phyloP scores from a whole-genome alignment of 805 yeast species.

The Starmerella stigmatis region DNA sequence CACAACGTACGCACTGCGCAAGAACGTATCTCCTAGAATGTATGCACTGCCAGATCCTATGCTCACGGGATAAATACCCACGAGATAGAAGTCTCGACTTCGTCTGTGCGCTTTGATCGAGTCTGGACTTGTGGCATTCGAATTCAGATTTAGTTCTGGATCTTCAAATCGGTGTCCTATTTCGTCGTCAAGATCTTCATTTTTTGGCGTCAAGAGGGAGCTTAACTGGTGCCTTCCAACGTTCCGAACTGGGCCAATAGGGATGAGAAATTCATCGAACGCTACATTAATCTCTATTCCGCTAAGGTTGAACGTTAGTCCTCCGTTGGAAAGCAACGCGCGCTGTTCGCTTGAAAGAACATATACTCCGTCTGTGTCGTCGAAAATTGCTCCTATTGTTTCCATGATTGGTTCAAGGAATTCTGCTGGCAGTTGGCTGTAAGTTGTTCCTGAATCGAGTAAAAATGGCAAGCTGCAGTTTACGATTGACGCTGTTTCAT shows the following conservation, averaged over 20 bases:
- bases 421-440: constrained; percentile 36
- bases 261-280: constrained; percentile 18
- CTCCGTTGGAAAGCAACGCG: constrained; percentile 3
- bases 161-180: neutral
- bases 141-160: neutral
- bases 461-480: constrained; percentile 17
- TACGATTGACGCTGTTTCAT: neutral
- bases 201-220: neutral
- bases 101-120: neutral
- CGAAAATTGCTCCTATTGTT: constrained; percentile 13
- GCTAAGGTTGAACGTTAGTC: constrained; percentile 19
- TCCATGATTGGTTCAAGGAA: constrained; percentile 14
- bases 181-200: neutral
- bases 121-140: neutral
- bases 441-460: constrained; percentile 48
- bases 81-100: neutral
- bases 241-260: constrained; percentile 1
- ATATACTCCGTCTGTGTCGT: constrained; percentile 8
- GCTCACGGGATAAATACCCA: constrained; percentile 8
- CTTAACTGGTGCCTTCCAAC: neutral
- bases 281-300: constrained; percentile 18
- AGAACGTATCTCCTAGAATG: constrained; percentile 47
- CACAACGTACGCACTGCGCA: constrained; percentile 48
- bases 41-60: constrained; percentile 21
- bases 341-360: constrained; percentile 3